Evolutionary conservation across 257 asterid genomes (phyloP), one percentile per base, ranked within the genome.

Genomic region (Gardenia jasminoides): DNA sequence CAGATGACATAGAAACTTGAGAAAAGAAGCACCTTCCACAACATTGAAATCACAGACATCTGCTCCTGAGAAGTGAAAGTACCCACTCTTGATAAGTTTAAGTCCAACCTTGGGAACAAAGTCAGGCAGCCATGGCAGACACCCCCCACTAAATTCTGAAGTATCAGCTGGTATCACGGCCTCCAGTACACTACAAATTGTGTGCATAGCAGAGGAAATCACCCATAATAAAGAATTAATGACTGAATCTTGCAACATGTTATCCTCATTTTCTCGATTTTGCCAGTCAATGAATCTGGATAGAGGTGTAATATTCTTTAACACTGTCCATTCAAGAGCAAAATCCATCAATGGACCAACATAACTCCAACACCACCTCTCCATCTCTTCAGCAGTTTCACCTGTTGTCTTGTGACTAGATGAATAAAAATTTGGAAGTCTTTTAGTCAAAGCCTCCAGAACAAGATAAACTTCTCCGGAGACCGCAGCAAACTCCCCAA

Each of bases 121-220:
- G 19, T 96, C 98, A 0, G 99, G 98, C 82, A 95, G 87, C 94
- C 97, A 93, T 52, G 95, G 89, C 83, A 94, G 66, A 78, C n/a
- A 67, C 31, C 83, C 86, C 72, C 83, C 80, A 39, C 75, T 72
- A 65, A 85, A 80, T 72, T 83, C 82, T 69, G 30, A 68, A 77
- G 74, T 81, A 67, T 88, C 91, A 78, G 78, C 91, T 41, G 93
- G 92, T 67, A 85, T 78, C 81, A 88, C 92, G 82, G 91, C 94
- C 88, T 87, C 86, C 54, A 96, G 97, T 79, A 89, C 84, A 72
- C 90, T 89, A 62, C 89, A 83, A 74, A 96, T 86, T 93, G 89
- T 90, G 80, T 87, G 87, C 78, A 96, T 72, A 81, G 87, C 96
- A 65, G 97, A 92, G 80, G 97, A 91, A 48, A 93, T 81, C 75